These are phyloP conservation scores for Botryotinia convoluta DNA, from an alignment of 2,329 filamentous ascomycete genomes.

Conservation along the genomic window DNA sequence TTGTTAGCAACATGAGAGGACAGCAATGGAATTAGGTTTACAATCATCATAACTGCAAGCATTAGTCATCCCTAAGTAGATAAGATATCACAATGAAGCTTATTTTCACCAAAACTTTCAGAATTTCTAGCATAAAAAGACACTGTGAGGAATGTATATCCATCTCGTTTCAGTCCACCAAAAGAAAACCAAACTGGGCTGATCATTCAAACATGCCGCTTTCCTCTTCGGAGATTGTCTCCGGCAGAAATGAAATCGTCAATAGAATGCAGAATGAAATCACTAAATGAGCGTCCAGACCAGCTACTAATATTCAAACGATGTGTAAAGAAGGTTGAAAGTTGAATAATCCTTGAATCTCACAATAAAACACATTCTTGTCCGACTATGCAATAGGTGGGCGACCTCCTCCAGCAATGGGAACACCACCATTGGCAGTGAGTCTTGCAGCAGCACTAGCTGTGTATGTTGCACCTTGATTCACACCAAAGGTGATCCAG, in stretches of 20 bases:
- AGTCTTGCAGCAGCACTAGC: slow-evolving; percentile 1
- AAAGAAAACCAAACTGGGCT: too few species aligned
- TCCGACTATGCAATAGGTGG: neutral
- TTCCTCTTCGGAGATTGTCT: neutral
- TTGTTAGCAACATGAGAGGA: neutral
- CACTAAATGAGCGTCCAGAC: neutral
- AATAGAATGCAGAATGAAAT: neutral
- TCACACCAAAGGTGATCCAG: neutral
- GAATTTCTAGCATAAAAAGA: neutral
- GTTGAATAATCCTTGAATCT: neutral
- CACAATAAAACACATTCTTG: neutral
- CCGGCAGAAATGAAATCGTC: neutral
- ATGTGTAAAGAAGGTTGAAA: too few species aligned
- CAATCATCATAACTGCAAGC: neutral
- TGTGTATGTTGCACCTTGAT: neutral
- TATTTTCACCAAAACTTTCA: neutral
- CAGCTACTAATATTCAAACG: neutral
- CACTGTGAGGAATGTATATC: neutral
- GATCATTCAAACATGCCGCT: neutral
- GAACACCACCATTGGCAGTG: neutral
- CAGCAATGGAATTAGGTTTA: neutral
- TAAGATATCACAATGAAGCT: neutral
- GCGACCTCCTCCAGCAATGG: neutral
- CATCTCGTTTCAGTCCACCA: neutral
- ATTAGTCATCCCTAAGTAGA: neutral